These are phyloP conservation scores for Sonneratia caseolaris DNA, from an alignment of 345 rosid species.

Conservation along the genomic window DNA sequence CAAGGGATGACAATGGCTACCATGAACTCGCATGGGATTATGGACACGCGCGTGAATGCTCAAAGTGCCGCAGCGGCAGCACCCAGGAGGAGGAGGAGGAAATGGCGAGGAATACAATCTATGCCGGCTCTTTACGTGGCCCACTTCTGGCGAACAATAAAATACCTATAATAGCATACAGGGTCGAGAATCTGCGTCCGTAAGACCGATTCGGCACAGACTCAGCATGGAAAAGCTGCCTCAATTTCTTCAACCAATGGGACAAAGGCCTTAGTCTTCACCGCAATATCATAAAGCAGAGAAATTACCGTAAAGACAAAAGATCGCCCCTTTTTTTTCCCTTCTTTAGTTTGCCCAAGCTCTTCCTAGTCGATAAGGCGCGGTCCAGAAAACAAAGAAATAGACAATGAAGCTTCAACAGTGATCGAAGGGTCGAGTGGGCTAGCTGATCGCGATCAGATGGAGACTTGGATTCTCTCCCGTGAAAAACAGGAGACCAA, in stretches of 20 bases:
- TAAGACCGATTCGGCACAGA: neutral
- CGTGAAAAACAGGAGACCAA: too few species aligned
- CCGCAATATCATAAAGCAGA: neutral
- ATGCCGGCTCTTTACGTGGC: too few species aligned
- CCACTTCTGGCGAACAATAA: neutral
- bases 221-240: neutral
- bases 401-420: neutral
- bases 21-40: neutral
- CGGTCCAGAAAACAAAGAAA: neutral
- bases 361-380: neutral
- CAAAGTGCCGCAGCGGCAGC: neutral
- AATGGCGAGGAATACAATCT: neutral
- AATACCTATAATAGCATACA: neutral
- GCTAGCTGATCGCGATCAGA: neutral
- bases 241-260: neutral
- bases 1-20: neutral
- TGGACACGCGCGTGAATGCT: neutral
- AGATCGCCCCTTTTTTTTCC: neutral
- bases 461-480: too few species aligned
- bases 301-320: neutral
- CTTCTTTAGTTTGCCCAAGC: too few species aligned
- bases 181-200: too few species aligned
- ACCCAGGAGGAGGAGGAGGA: neutral
- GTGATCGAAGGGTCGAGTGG: neutral
- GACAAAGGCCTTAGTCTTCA: neutral